Base-by-base conservation (phyloP, 768 basidiomycete species). In the Agaricus blazei region DNA sequence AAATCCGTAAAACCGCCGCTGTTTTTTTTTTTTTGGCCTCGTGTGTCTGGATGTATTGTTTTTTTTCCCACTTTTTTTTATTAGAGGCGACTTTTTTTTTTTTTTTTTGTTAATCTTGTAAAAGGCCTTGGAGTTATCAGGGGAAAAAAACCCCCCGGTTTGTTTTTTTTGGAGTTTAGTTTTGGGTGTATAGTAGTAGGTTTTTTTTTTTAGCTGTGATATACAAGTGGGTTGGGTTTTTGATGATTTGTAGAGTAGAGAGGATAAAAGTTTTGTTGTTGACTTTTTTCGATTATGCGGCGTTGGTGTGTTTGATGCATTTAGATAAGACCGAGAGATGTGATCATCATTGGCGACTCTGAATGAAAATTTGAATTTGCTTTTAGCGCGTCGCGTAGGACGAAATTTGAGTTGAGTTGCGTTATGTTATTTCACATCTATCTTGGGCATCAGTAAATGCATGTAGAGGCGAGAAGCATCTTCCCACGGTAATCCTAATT, bases 241-340 rank as follows among this genome's bases (percentile, higher is more conserved):
- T 19, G 19, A 19, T 19, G 19, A 19, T 19, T 50, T n/a, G 43
- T 56, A 56, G 29, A 44, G 54, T 56, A 56, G 26, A 42, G 41
- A 41, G 40, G 24, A 26, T 38, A 8, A 45, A n/a, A 1, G 23
- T 9, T 54, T 37, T 27, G 23, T n/a, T 26, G 14, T 31, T 7
- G 40, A 28, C 31, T 14, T 38, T 27, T 27, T 9, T 19, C 19
- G 8, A 31, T 8, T 31, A 48, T 34, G 45, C 36, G 14, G 15
- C 9, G 3, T 29, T 23, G 4, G 14, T 41, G 15, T 42, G 24
- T 51, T 27, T 52, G 34, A 12, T 8, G 27, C n/a, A 31, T 34
- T 34, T 6, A 11, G 19, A 19, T 19, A 19, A 19, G 19, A 19
- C 19, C 19, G 19, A 19, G 19, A 19, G 19, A 55, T 48, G 54